Conservation (phyloP, 768 basidiomycete species). For the Podaxis sp. region DNA sequence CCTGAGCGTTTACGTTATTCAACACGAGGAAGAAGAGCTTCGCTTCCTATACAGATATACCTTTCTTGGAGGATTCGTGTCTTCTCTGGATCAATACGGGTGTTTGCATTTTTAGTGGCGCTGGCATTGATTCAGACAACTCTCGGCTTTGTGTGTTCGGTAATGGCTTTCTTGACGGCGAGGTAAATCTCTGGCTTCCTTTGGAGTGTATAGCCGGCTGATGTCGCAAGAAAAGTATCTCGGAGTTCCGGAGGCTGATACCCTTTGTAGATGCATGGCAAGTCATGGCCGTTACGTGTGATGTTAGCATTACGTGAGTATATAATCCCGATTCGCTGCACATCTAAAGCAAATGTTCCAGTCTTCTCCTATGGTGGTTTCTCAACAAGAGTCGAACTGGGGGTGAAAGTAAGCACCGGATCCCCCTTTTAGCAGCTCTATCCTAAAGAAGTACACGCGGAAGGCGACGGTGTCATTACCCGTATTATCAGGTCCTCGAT, state of each 20-base stretch:
- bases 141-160: slow-evolving; percentile 23
- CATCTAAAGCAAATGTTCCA: not conserved
- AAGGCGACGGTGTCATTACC: slow-evolving; percentile 28
- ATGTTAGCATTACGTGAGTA: slow-evolving; percentile 28
- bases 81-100: slow-evolving; percentile 21
- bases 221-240: slow-evolving; percentile 18
- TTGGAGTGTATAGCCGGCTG: not conserved
- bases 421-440: not conserved
- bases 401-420: slow-evolving; percentile 19
- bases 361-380: slow-evolving; percentile 24
- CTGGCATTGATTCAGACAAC: slow-evolving; percentile 23
- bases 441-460: slow-evolving; percentile 9
- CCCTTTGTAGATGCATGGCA: slow-evolving; percentile 31
- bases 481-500: slow-evolving; percentile 26
- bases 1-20: not conserved
- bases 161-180: slow-evolving; percentile 21
- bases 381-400: slow-evolving; percentile 25
- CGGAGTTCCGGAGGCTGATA: slow-evolving; percentile 22
- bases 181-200: slow-evolving; percentile 17
- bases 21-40: slow-evolving; percentile 20
- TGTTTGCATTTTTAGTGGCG: slow-evolving; percentile 19
- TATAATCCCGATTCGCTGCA: not conserved
- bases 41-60: slow-evolving; percentile 30
- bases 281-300: slow-evolving; percentile 23
- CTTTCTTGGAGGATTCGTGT: slow-evolving; percentile 28